Evolutionary conservation across 2,329 filamentous ascomycete species (phyloP).

Genomic region (Trichoderma sp.): DNA sequence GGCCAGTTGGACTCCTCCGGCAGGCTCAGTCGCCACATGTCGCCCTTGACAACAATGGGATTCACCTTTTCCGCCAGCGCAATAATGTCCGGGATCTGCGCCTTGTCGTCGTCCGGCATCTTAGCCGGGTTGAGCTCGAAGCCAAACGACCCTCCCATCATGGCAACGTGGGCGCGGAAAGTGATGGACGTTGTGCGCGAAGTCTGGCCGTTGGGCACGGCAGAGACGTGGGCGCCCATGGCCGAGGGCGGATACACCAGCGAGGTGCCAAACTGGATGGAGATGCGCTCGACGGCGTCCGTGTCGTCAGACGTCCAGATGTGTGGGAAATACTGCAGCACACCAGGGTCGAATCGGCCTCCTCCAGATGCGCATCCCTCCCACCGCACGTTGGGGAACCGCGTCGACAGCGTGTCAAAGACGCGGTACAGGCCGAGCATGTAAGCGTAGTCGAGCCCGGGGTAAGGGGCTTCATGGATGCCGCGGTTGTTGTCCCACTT

Average conservation of each 20-base stretch:
- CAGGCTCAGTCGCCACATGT: slow-evolving; percentile 58
- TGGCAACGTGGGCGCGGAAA: slow-evolving; percentile 64
- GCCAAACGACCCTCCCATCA: slow-evolving; percentile 68
- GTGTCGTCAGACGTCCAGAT: slow-evolving; percentile 66
- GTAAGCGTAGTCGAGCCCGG: slow-evolving; percentile 55
- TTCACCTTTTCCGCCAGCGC: slow-evolving; percentile 55
- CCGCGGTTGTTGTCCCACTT: slow-evolving; percentile 70
- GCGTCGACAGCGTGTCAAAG: slow-evolving; percentile 56
- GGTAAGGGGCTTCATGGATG: slow-evolving; percentile 58
- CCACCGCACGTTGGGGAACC: slow-evolving; percentile 62
- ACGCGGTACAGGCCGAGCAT: slow-evolving; percentile 64
- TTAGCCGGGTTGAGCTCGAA: slow-evolving; percentile 59
- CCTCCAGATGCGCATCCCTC: slow-evolving; percentile 66
- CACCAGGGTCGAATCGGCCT: slow-evolving; percentile 61
- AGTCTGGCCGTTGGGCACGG: slow-evolving; percentile 58
- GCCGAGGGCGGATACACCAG: slow-evolving; percentile 60
- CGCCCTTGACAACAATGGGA: slow-evolving; percentile 56
- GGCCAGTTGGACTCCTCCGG: slow-evolving; percentile 62
- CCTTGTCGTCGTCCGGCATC: slow-evolving; percentile 50
- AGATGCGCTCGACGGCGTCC: slow-evolving; percentile 58
- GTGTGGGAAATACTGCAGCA: slow-evolving; percentile 64
- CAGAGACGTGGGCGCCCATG: slow-evolving; percentile 65
- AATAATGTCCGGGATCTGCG: slow-evolving; percentile 54
- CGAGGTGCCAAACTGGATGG: slow-evolving; percentile 63
- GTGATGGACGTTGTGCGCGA: slow-evolving; percentile 53